These are phyloP conservation scores for Chaetothyriales sp. DNA, from an alignment of 2,329 filamentous ascomycete genomes.

Conservation along the genomic window DNA sequence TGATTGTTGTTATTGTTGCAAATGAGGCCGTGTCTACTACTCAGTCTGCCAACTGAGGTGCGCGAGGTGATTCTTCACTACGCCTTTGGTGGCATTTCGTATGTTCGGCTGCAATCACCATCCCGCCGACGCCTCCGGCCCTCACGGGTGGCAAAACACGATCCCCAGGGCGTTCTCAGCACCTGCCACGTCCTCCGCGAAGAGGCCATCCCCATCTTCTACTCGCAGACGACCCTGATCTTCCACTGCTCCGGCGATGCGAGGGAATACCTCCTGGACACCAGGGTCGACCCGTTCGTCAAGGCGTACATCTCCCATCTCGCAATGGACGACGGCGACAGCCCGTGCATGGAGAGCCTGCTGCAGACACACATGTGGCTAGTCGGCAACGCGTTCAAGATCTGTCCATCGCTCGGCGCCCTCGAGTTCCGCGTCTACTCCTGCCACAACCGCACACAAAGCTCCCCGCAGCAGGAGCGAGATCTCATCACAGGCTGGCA, in stretches of 20 bases:
- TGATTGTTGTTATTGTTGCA: not conserved
- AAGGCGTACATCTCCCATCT: slow-evolving; percentile 8
- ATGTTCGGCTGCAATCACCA: slow-evolving; percentile 8
- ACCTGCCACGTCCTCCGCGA: slow-evolving; percentile 7
- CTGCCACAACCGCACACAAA: not conserved
- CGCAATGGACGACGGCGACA: slow-evolving; percentile 13
- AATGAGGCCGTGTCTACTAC: not conserved
- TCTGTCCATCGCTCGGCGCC: not conserved
- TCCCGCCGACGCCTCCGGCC: slow-evolving; percentile 10
- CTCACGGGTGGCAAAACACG: slow-evolving; percentile 10
- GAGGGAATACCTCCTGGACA: slow-evolving; percentile 9
- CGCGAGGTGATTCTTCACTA: slow-evolving; percentile 12
- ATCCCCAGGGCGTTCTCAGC: slow-evolving; percentile 10
- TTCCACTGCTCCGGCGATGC: slow-evolving; percentile 10
- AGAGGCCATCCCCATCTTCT: slow-evolving; percentile 12
- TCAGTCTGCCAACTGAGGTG: slow-evolving; percentile 12
- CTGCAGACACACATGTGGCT: not conserved
- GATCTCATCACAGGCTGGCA: not conserved
- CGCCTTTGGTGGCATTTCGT: slow-evolving; percentile 6
- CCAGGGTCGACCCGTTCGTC: slow-evolving; percentile 9
- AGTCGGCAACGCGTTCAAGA: not conserved
- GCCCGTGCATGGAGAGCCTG: not conserved
- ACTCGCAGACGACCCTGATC: slow-evolving; percentile 10
- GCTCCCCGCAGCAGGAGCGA: not conserved
- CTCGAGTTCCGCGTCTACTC: not conserved